phyloP scores from a whole-genome alignment of 331 rosid species.

The Spiraea crenata region DNA sequence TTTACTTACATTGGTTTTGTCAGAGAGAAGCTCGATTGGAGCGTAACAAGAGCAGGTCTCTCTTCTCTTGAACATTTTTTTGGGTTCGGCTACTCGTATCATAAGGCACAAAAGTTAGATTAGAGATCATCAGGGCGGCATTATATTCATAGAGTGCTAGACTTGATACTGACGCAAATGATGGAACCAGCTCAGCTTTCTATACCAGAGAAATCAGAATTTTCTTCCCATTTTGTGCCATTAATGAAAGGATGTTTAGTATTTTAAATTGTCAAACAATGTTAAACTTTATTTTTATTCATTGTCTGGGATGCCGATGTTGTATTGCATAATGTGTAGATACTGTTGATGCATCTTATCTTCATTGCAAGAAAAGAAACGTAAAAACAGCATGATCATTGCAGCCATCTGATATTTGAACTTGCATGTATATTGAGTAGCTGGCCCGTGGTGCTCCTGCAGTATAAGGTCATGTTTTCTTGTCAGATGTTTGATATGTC shows the following conservation, averaged over 20 bases:
- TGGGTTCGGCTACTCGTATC: neutral
- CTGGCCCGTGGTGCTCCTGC: too few relatives aligned
- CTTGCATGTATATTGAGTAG: neutral
- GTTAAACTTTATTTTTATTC: neutral
- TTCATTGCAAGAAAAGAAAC: neutral
- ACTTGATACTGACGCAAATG: slow-evolving; percentile 4
- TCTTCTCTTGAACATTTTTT: slow-evolving; percentile 63
- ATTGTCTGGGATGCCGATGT: slow-evolving; percentile 2
- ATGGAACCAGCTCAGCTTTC: neutral
- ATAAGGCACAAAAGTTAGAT: neutral
- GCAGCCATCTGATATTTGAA: neutral
- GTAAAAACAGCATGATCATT: neutral
- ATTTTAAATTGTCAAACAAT: neutral
- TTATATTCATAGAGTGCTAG: slow-evolving; percentile 4
- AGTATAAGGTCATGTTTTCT: too few relatives aligned
- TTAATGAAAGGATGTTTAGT: neutral
- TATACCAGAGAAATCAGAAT: neutral
- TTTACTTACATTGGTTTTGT: slow-evolving; percentile 22
- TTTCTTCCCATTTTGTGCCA: neutral
- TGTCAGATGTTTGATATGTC: neutral
- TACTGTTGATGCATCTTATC: neutral
- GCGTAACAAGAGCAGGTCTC: slow-evolving; percentile 72
- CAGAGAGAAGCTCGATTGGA: slow-evolving; percentile 97
- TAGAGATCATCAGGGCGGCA: neutral
- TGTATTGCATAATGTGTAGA: neutral